phyloP scores from a whole-genome alignment of 1,139 yeast genomes.

The Geotrichum restrictum region DNA sequence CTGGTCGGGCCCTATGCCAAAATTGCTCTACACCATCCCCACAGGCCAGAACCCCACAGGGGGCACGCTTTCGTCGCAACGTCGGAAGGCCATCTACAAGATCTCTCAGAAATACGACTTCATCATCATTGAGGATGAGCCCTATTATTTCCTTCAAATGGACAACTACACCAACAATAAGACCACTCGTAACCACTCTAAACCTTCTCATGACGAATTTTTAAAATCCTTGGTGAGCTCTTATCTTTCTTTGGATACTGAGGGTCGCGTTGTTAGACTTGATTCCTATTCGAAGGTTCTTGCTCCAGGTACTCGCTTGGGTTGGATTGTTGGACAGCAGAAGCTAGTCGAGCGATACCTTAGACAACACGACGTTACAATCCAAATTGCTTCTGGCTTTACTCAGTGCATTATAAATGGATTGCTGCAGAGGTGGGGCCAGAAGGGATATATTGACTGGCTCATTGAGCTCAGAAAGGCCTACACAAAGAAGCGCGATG shows the following conservation, averaged over 20 bases:
- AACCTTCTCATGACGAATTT: conserved; percentile 46
- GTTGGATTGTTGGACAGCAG: conserved; percentile 83
- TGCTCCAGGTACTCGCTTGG: conserved; percentile 88
- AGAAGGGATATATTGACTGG: conserved; percentile 79
- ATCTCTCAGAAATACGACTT: conserved; percentile 76
- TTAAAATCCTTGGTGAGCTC: conserved; percentile 69
- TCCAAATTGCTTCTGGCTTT: conserved; percentile 81
- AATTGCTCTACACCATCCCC: conserved; percentile 76
- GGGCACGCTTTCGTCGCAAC: conserved; percentile 62
- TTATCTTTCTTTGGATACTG: conserved; percentile 70
- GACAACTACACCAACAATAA: conserved; percentile 51
- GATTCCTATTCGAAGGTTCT: conserved; percentile 90
- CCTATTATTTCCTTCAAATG: conserved; percentile 92
- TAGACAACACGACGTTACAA: conserved; percentile 75
- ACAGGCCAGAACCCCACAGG: conserved; percentile 98
- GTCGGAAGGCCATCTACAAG: conserved; percentile 68
- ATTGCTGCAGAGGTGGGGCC: conserved; percentile 66
- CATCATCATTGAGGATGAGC: conserved; percentile 84
- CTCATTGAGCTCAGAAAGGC: conserved; percentile 77
- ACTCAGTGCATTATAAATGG: conserved; percentile 69
- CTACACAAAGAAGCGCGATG: conserved; percentile 74
- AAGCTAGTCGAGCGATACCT: conserved; percentile 60
- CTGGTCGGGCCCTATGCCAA: conserved; percentile 75
- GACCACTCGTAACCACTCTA: conserved; percentile 38
- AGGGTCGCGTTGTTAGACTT: conserved; percentile 85